phyloP scores from a whole-genome alignment of 306 rosid genomes.

The Glycine latifolia region DNA sequence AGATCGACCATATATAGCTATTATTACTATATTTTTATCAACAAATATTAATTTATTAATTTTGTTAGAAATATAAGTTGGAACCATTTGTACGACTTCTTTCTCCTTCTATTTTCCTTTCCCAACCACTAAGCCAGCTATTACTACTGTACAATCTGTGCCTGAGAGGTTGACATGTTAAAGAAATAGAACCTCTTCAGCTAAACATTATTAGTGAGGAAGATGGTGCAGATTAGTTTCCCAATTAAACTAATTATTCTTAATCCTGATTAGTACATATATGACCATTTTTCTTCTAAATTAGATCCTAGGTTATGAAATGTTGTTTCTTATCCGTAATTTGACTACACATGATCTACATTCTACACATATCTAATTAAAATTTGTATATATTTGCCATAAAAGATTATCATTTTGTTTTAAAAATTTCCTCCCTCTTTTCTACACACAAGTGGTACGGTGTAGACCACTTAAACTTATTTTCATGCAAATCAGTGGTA shows the following conservation, averaged over 20 bases:
- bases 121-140: not conserved
- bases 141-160: not conserved
- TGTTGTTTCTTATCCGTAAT: not conserved
- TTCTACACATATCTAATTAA: not conserved
- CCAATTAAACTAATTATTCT: conserved; percentile 11
- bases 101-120: too few species aligned
- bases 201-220: not conserved
- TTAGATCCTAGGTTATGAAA: not conserved
- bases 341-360: not conserved
- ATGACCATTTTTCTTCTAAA: not conserved
- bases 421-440: conserved; percentile 25
- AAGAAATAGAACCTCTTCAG: conserved; percentile 8
- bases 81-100: too few species aligned
- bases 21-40: too few species aligned
- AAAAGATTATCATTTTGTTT: not conserved
- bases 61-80: too few species aligned
- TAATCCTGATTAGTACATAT: not conserved
- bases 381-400: not conserved
- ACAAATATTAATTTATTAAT: too few species aligned
- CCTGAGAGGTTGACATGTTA: not conserved
- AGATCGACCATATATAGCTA: not conserved
- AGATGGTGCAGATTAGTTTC: not conserved
- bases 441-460: conserved; percentile 16
- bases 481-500: conserved; percentile 45
- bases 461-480: conserved; percentile 38